phyloP scores from a whole-genome alignment of 352 stramenopile species.

The Thraustochytrium sp. region DNA sequence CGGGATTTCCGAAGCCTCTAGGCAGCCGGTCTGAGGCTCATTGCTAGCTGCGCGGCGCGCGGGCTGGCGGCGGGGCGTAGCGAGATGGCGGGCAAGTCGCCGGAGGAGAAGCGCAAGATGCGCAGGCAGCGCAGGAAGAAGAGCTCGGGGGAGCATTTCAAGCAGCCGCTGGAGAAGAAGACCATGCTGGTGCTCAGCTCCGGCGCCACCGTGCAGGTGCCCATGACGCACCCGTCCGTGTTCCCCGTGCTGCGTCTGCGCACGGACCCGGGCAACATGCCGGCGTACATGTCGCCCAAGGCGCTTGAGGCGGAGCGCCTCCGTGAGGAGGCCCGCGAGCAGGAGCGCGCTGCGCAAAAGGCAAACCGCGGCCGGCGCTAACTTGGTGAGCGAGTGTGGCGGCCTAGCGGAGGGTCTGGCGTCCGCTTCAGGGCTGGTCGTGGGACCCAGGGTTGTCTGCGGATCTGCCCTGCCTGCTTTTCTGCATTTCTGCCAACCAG shows the following conservation, averaged over 20 bases:
- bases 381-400: not conserved
- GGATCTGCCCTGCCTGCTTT: too few relatives aligned
- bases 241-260: not conserved
- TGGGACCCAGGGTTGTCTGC: too few relatives aligned
- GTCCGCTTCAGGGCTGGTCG: not conserved
- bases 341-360: not conserved
- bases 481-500: too few relatives aligned
- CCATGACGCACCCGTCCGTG: not conserved
- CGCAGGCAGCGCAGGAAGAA: not conserved
- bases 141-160: not conserved
- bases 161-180: not conserved
- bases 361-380: not conserved
- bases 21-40: too few relatives aligned
- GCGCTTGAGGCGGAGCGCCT: not conserved
- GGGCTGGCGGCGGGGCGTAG: too few relatives aligned
- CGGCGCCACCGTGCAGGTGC: slow-evolving; percentile 17
- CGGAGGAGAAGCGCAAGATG: not conserved
- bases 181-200: not conserved
- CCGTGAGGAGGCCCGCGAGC: not conserved
- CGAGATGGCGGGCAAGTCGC: not conserved
- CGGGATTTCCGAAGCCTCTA: too few relatives aligned
- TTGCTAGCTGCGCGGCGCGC: not conserved
- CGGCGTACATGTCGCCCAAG: not conserved
- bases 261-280: not conserved
- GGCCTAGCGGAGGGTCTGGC: not conserved